Percentiles rank a stretch among this genome's conserved stretches.
phyloP scores from a whole-genome alignment of 139 green algal genomes.

The Dunaliella sp. region DNA sequence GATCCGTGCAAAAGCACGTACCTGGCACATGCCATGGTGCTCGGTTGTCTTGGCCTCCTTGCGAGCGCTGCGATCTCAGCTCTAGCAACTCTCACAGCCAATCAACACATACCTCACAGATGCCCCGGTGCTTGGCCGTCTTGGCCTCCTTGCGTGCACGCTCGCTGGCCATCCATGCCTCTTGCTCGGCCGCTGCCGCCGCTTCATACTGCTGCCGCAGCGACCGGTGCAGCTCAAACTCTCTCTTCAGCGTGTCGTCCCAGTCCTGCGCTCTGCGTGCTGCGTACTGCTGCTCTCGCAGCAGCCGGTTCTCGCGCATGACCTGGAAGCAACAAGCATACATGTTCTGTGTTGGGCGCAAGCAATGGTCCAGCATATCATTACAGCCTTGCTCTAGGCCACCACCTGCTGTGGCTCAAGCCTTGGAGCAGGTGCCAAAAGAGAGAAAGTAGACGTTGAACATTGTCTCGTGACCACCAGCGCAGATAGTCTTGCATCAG shows the following conservation, averaged over 20 bases:
- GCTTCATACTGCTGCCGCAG: conserved; percentile 34
- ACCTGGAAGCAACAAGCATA: conserved; percentile 23
- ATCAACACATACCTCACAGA: conserved; percentile 14
- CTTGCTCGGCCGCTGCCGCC: conserved; percentile 42
- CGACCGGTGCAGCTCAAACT: conserved; percentile 55
- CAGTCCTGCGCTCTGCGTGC: conserved; percentile 58
- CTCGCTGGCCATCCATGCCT: conserved; percentile 44
- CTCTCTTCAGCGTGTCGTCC: conserved; percentile 47
- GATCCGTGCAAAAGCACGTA: conserved; percentile 24
- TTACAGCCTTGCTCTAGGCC: too few relatives aligned
- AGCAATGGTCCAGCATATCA: too few relatives aligned
- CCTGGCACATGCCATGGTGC: conserved; percentile 25
- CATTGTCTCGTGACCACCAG: too few relatives aligned
- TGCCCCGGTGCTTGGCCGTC: conserved; percentile 27
- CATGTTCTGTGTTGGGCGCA: too few relatives aligned
- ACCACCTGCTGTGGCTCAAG: too few relatives aligned
- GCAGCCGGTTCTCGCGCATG: conserved; percentile 59
- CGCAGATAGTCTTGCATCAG: too few relatives aligned
- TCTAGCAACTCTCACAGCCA: too few relatives aligned
- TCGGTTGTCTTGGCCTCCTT: conserved; percentile 38
- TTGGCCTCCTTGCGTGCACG: conserved; percentile 36
- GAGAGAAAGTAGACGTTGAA: too few relatives aligned
- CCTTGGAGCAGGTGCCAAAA: too few relatives aligned
- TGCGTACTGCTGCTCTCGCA: conserved; percentile 65
- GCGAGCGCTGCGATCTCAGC: too few relatives aligned